A percentile compares a stretch with the other conserved stretches of the same genome.
phyloP scores from a whole-genome alignment of 305 asterid species.

The Solanum hybrid region DNA sequence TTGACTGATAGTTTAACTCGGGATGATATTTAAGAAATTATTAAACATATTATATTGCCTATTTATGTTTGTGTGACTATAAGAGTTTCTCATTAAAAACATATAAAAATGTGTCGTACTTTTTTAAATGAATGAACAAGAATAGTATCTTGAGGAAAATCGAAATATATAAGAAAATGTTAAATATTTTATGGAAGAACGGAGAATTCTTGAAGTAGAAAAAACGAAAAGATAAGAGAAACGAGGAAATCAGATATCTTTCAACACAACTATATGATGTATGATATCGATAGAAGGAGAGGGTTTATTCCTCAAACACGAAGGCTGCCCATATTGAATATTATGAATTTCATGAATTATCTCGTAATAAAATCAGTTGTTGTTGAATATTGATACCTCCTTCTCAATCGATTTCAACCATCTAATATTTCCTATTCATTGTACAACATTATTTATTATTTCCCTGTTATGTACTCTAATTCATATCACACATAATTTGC shows the following conservation, averaged over 20 bases:
- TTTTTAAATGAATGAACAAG: too few relatives aligned
- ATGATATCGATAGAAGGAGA: neutral
- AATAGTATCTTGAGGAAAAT: too few relatives aligned
- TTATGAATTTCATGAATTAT: neutral
- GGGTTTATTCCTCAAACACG: neutral
- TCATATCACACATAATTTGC: neutral
- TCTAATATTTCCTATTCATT: neutral
- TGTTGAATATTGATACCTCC: neutral
- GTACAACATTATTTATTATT: neutral
- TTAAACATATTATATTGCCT: neutral
- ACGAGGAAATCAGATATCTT: too few relatives aligned
- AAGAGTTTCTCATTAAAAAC: too few relatives aligned
- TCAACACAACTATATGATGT: neutral
- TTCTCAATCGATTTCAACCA: neutral
- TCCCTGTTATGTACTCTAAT: neutral
- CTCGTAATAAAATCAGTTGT: neutral
- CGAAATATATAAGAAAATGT: too few relatives aligned
- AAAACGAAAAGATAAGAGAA: neutral
- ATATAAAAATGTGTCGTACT: too few relatives aligned
- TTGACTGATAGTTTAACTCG: neutral
- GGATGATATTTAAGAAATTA: neutral
- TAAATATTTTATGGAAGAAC: neutral
- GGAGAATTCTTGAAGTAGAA: too few relatives aligned
- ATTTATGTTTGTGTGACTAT: neutral
- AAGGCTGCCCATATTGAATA: neutral